These are phyloP conservation scores for Pleurotus cornucopiae DNA, from an alignment of 768 basidiomycete genomes.

Conservation along the genomic window DNA sequence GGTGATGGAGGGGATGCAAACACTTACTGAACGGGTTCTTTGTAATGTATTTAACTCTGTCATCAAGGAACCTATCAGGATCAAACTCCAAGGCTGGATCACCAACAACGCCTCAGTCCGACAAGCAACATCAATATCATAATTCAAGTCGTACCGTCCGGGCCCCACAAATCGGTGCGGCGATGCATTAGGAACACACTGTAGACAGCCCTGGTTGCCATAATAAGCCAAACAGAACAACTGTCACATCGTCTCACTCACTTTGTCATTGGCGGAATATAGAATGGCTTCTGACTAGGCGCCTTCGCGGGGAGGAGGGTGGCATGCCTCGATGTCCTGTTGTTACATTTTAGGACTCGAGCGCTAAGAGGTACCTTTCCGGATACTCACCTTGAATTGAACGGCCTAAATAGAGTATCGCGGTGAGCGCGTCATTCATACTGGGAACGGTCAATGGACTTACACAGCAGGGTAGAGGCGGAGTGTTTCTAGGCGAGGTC, in stretches of 20 bases:
- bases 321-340: conserved; percentile 18
- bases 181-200: conserved; percentile 59
- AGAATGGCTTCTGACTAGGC: conserved; percentile 31
- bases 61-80: conserved; percentile 65
- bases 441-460: conserved; percentile 11
- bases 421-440: not conserved
- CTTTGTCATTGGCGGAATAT: conserved; percentile 34
- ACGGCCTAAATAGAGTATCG: conserved; percentile 23
- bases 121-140: too few species aligned
- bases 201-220: conserved; percentile 33
- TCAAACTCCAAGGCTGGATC: conserved; percentile 52
- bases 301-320: conserved; percentile 22
- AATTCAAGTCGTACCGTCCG: conserved; percentile 42
- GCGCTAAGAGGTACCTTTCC: not conserved
- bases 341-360: not conserved
- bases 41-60: conserved; percentile 51
- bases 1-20: not conserved
- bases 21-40: conserved; percentile 43
- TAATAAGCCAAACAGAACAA: too few species aligned
- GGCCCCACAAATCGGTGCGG: conserved; percentile 61
- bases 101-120: too few species aligned
- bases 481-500: conserved; percentile 36
- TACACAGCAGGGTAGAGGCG: conserved; percentile 51
- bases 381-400: conserved; percentile 24
- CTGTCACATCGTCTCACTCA: conserved; percentile 6